These are phyloP conservation scores for Andrographis paniculata DNA, from an alignment of 305 asterid genomes.

Conservation along the genomic window DNA sequence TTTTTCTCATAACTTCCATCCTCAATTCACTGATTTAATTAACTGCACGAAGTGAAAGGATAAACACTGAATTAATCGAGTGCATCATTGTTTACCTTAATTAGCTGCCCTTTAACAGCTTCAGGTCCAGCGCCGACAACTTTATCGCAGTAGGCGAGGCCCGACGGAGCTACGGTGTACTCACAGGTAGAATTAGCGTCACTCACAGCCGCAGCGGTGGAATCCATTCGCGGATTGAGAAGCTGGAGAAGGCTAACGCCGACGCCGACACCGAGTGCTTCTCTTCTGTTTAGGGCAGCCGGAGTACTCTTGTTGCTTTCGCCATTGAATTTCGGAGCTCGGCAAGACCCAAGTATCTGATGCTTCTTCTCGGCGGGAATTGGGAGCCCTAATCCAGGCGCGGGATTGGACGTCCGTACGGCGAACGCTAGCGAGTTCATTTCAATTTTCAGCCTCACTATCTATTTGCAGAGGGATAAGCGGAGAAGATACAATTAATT, in stretches of 20 bases:
- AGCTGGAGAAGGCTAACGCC: constrained; percentile 28
- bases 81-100: constrained; percentile 58
- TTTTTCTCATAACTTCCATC: too few relatives aligned
- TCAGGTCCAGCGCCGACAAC: constrained; percentile 55
- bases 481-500: too few relatives aligned
- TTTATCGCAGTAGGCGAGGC: constrained; percentile 76
- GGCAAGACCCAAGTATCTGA: too few relatives aligned
- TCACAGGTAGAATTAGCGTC: constrained; percentile 48
- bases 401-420: constrained; percentile 23
- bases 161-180: constrained; percentile 54
- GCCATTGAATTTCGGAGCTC: constrained; percentile 6
- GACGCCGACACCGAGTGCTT: constrained; percentile 45
- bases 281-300: constrained; percentile 42
- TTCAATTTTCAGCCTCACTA: constrained; percentile 18
- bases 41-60: too few relatives aligned
- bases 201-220: constrained; percentile 31
- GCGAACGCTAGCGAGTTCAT: constrained; percentile 43
- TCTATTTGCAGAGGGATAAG: neutral
- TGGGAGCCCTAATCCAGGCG: constrained; percentile 5
- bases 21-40: too few relatives aligned
- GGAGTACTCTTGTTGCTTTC: neutral
- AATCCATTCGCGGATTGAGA: constrained; percentile 15
- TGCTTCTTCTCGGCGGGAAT: neutral
- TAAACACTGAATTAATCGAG: too few relatives aligned
- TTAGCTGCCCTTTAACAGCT: constrained; percentile 72